These are phyloP conservation scores for Sporormia fimetaria DNA, from an alignment of 495 filamentous ascomycete genomes.

Conservation along the genomic window DNA sequence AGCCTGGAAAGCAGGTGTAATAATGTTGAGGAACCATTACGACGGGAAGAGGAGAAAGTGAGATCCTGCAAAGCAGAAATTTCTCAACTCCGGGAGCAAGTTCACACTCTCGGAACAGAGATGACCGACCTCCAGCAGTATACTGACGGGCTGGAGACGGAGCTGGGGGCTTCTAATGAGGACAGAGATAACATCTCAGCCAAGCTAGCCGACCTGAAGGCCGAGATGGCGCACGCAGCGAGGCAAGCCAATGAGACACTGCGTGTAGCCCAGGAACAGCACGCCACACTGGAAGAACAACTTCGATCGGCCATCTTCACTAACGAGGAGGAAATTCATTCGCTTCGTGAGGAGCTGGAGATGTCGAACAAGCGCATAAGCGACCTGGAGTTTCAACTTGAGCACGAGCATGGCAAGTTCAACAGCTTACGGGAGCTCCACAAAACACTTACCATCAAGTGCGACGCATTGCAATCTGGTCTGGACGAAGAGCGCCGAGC, in stretches of 20 bases:
- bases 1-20: conserved; percentile 47
- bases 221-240: conserved; percentile 10
- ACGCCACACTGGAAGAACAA: conserved; percentile 7
- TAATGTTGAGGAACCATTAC: conserved; percentile 41
- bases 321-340: conserved; percentile 6
- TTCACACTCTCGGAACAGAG: conserved; percentile 18
- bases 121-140: conserved; percentile 9
- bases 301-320: conserved; percentile 7
- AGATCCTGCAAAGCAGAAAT: conserved; percentile 27
- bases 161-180: conserved; percentile 7
- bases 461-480: too few relatives aligned
- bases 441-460: too few relatives aligned
- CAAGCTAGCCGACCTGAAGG: conserved; percentile 8
- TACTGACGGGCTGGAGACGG: conserved; percentile 23
- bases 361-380: too few relatives aligned
- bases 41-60: conserved; percentile 36
- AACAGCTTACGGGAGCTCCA: too few relatives aligned
- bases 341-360: conserved; percentile 5
- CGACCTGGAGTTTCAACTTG: conserved; percentile 1
- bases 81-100: conserved; percentile 9
- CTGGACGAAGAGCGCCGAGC: too few relatives aligned
- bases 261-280: conserved; percentile 8
- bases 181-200: conserved; percentile 13
- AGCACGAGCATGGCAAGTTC: not conserved
- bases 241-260: conserved; percentile 7